A percentile compares a stretch with the other conserved stretches of the same genome.
Evolutionary conservation across 495 filamentous ascomycete species (phyloP).

Genomic region (Cryomyces minteri): DNA sequence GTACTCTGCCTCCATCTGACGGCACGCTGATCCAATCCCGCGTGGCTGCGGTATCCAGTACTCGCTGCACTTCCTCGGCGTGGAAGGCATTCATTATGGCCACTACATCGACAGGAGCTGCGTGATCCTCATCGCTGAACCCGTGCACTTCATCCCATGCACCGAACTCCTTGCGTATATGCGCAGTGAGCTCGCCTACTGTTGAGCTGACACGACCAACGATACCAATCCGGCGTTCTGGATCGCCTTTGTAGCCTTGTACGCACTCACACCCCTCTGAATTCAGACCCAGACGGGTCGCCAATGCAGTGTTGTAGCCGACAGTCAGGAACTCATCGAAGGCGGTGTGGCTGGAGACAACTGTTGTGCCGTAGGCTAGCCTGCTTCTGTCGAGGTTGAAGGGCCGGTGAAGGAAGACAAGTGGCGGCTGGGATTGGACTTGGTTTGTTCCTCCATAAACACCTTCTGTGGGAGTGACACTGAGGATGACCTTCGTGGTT

Average conservation of each 20-base stretch:
- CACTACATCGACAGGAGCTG: too few species aligned
- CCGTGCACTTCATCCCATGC: not conserved
- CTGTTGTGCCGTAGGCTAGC: slow-evolving; percentile 2
- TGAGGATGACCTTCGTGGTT: not conserved
- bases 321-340: slow-evolving; percentile 10
- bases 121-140: too few species aligned
- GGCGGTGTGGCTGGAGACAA: slow-evolving; percentile 7
- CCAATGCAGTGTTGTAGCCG: slow-evolving; percentile 8
- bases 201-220: slow-evolving; percentile 2
- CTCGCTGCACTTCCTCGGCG: slow-evolving; percentile 5
- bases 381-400: slow-evolving; percentile 4
- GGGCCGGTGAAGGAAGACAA: slow-evolving; percentile 11
- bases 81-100: slow-evolving; percentile 13
- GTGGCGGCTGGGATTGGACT: not conserved
- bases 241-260: slow-evolving; percentile 10
- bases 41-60: slow-evolving; percentile 1
- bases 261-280: slow-evolving; percentile 1
- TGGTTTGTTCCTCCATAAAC: slow-evolving; percentile 1
- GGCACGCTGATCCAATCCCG: slow-evolving; percentile 1
- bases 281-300: slow-evolving; percentile 4
- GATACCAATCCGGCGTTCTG: slow-evolving; percentile 7
- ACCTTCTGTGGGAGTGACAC: slow-evolving; percentile 3
- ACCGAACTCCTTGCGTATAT: slow-evolving; percentile 6
- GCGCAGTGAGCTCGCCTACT: not conserved
- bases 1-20: slow-evolving; percentile 1